A percentile compares a stretch with the other conserved stretches of the same genome.
phyloP scores from a whole-genome alignment of 768 basidiomycete genomes.

The Pleurotus citrinopileatus region DNA sequence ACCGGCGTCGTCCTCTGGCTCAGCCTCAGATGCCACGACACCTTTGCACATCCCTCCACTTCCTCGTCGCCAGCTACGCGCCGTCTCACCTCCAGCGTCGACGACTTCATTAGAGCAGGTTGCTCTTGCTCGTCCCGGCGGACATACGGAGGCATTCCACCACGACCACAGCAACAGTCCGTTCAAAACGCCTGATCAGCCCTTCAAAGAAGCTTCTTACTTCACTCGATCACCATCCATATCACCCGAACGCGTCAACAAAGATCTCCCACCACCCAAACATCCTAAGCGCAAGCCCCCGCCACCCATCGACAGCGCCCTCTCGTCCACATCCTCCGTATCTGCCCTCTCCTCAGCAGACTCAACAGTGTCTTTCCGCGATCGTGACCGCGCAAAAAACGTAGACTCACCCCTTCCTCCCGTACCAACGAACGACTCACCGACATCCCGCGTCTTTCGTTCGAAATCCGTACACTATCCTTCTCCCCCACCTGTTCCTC shows the following conservation, averaged over 20 bases:
- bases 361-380: slow-evolving; percentile 11
- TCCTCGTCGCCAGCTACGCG: slow-evolving; percentile 12
- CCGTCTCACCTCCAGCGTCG: slow-evolving; percentile 38
- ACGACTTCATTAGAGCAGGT: slow-evolving; percentile 45
- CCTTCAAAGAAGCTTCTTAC: slow-evolving; percentile 1
- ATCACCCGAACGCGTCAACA: neutral
- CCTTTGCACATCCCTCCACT: slow-evolving; percentile 12
- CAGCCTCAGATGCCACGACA: slow-evolving; percentile 1
- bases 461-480: slow-evolving; percentile 56
- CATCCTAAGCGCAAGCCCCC: slow-evolving; percentile 12
- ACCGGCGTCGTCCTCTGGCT: slow-evolving; percentile 8
- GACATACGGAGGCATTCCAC: slow-evolving; percentile 1
- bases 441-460: slow-evolving; percentile 41
- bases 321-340: slow-evolving; percentile 7
- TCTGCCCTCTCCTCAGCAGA: slow-evolving; percentile 1
- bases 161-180: slow-evolving; percentile 11
- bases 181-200: slow-evolving; percentile 14
- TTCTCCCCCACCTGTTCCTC: slow-evolving; percentile 27
- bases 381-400: slow-evolving; percentile 15
- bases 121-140: slow-evolving; percentile 30
- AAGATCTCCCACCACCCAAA: slow-evolving; percentile 14
- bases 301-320: slow-evolving; percentile 13
- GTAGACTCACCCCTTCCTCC: slow-evolving; percentile 1
- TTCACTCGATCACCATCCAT: neutral
- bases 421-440: slow-evolving; percentile 23